Evolutionary conservation across 352 stramenopile species (phyloP), one percentile per base, ranked within the genome.

Genomic region (Plasmopara muralis): DNA sequence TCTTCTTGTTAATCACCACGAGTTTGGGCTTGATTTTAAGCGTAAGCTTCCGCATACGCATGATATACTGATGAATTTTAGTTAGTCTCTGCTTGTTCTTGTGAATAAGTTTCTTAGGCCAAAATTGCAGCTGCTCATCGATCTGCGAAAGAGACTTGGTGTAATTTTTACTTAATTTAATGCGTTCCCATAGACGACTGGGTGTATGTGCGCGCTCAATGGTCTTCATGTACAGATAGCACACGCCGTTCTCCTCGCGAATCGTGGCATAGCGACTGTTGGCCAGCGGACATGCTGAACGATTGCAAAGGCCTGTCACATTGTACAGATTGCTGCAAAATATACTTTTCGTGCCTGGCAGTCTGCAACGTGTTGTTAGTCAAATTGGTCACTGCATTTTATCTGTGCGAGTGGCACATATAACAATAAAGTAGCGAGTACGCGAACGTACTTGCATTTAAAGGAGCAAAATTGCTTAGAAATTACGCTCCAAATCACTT

Each of bases 41-140:
- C 49, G 95, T 93, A 50, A 98, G 76, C 78, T 98, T 99, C 6
- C 97, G 83, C 96, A 99, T 99, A 48, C 96, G 83, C 66, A 99
- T 97, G 50, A 99, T 76, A 64, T 99, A 99, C 78, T 99, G 96
- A 72, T 98, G 93, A 67, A 99, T 99, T 72, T 99, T 99, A 33
- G 96, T 99, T 40, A 99, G 81, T 33, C 97, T 78, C 80, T 99
- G 95, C 67, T 99, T 99, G 83, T 98, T 98, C 60, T 95, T 90
- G 85, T 99, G 94, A 39, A 98, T 80, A 15, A 98, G 72, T 55
- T 97, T 97, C 73, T 98, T 98, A 14, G 96, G 96, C 77, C 97
- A 99, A 66, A 97, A 99, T 65, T 98, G 83, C 64, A 99, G 80
- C 47, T 99, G 84, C 66, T 97, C 81, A 53, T 98, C 95, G 25